phyloP scores from a whole-genome alignment of 2,329 filamentous ascomycete species.

The Exophiala bonariae region DNA sequence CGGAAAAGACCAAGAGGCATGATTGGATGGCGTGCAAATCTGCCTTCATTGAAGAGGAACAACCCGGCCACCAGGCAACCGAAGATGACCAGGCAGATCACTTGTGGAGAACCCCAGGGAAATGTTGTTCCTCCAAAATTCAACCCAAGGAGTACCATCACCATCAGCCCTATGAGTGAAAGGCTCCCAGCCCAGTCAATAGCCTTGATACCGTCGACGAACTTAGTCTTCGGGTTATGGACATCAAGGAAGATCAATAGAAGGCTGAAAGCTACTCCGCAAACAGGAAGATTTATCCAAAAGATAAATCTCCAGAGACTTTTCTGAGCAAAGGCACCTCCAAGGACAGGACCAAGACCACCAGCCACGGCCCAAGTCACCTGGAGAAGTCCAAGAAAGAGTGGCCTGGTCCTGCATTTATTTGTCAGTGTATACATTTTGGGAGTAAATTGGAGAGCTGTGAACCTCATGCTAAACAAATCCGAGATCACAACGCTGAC shows the following conservation, averaged over 20 bases:
- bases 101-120: conserved; percentile 72
- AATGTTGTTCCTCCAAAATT: conserved; percentile 76
- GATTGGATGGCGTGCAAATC: conserved; percentile 71
- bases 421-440: too few species aligned
- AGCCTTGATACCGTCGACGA: conserved; percentile 34
- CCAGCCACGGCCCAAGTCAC: conserved; percentile 57
- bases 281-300: conserved; percentile 57
- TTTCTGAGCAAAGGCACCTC: conserved; percentile 48
- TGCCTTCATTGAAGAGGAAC: conserved; percentile 72
- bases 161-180: conserved; percentile 70
- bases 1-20: conserved; percentile 73
- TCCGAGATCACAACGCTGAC: conserved; percentile 56
- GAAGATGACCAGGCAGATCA: conserved; percentile 75
- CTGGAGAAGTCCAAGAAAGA: conserved; percentile 53
- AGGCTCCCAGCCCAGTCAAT: conserved; percentile 60
- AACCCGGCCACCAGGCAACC: conserved; percentile 62
- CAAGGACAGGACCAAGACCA: conserved; percentile 53
- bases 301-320: conserved; percentile 55
- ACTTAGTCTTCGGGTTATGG: conserved; percentile 53
- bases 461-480: conserved; percentile 53
- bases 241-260: conserved; percentile 55
- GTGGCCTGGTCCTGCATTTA: conserved; percentile 42
- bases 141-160: conserved; percentile 86
- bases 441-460: neutral
- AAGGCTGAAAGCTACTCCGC: conserved; percentile 48